Conservation (phyloP, 1,139 yeast genomes). For the Protomyces lactucae-debilis region DNA sequence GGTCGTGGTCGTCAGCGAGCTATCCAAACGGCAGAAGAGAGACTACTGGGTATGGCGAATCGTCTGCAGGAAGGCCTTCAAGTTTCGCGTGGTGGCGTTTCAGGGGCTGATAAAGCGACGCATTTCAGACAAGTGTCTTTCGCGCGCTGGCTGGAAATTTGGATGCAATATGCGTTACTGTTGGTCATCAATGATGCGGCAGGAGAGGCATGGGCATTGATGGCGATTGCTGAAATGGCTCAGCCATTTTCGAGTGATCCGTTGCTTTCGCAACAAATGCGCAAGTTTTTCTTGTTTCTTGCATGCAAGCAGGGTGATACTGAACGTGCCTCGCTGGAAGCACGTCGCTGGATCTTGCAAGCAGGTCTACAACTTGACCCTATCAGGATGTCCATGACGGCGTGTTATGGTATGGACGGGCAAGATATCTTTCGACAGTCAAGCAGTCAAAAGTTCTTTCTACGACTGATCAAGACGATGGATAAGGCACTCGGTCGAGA, state of each 20-base stretch:
- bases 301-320: conserved; percentile 56
- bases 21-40: conserved; percentile 49
- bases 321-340: conserved; percentile 49
- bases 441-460: conserved; percentile 80
- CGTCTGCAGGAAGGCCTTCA: conserved; percentile 33
- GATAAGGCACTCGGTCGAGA: conserved; percentile 54
- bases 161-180: conserved; percentile 69
- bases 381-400: conserved; percentile 62
- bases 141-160: conserved; percentile 78
- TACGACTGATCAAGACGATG: conserved; percentile 83
- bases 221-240: conserved; percentile 53
- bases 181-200: conserved; percentile 59
- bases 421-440: conserved; percentile 63
- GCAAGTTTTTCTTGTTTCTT: conserved; percentile 53
- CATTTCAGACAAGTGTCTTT: conserved; percentile 72
- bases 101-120: conserved; percentile 42
- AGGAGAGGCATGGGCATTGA: conserved; percentile 63
- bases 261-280: conserved; percentile 62
- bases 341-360: conserved; percentile 59
- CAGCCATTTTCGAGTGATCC: conserved; percentile 47
- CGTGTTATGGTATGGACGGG: conserved; percentile 57
- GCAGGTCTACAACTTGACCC: conserved; percentile 72
- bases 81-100: conserved; percentile 42
- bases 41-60: conserved; percentile 32
- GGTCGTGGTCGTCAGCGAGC: neutral